These are phyloP conservation scores for Cryptococcus wingfieldii DNA, from an alignment of 1,284 basidiomycete genomes.

Conservation along the genomic window DNA sequence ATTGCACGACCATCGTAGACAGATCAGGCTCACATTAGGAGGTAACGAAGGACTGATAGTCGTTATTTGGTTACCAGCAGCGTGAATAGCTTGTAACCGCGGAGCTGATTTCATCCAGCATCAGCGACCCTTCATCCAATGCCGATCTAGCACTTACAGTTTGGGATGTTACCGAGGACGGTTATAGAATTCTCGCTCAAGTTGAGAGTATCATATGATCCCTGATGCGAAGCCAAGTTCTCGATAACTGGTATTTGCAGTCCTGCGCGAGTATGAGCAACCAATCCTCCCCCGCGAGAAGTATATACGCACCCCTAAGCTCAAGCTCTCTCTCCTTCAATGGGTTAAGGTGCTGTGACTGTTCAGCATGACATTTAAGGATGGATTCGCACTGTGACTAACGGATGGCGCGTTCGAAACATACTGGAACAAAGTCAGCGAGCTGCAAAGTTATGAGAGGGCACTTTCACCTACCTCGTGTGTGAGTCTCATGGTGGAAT, in stretches of 20 bases:
- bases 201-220: slow-evolving; percentile 67
- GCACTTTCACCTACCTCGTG: slow-evolving; percentile 44
- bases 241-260: slow-evolving; percentile 98
- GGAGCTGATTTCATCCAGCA: slow-evolving; percentile 60
- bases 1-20: neutral
- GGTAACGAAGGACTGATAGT: slow-evolving; percentile 60
- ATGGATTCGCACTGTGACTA: slow-evolving; percentile 17
- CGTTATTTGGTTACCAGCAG: slow-evolving; percentile 91
- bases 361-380: slow-evolving; percentile 18
- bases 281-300: neutral
- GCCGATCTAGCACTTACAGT: slow-evolving; percentile 45
- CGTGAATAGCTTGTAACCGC: slow-evolving; percentile 78
- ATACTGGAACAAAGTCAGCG: slow-evolving; percentile 28
- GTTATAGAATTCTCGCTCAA: slow-evolving; percentile 94
- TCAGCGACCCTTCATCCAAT: neutral
- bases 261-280: slow-evolving; percentile 53
- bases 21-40: slow-evolving; percentile 33
- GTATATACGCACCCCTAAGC: slow-evolving; percentile 67
- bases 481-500: slow-evolving; percentile 45
- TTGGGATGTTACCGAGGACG: slow-evolving; percentile 84
- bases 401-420: slow-evolving; percentile 46
- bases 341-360: slow-evolving; percentile 64
- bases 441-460: neutral
- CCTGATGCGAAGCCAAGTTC: slow-evolving; percentile 93
- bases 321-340: slow-evolving; percentile 93